Evolutionary conservation across 176 grass and related monocot genomes (phyloP).

Genomic region (Cenchrus fungigraminus): DNA sequence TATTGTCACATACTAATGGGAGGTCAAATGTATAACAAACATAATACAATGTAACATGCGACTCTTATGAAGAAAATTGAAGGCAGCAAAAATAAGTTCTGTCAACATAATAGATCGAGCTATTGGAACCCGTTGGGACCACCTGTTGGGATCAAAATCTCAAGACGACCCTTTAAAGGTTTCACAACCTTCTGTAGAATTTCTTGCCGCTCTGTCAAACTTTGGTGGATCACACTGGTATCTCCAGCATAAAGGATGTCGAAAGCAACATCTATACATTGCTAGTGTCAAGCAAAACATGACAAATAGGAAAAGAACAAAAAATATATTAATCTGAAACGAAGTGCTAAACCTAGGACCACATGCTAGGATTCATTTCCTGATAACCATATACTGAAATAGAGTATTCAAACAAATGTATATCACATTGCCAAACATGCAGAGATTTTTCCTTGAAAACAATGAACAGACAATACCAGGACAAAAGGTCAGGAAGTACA

Average conservation of each 20-base stretch:
- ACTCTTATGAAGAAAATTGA: constrained; percentile 32
- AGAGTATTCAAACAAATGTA: neutral
- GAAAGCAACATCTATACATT: constrained; percentile 87
- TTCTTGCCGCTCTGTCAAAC: constrained; percentile 74
- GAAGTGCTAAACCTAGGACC: constrained; percentile 7
- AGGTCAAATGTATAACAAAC: neutral
- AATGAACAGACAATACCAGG: constrained; percentile 10
- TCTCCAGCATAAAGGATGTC: constrained; percentile 96
- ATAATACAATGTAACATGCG: constrained; percentile 4
- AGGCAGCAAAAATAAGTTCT: constrained; percentile 17
- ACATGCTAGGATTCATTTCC: constrained; percentile 21
- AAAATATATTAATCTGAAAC: constrained; percentile 25
- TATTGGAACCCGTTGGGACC: constrained; percentile 40
- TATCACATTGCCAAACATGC: constrained; percentile 3
- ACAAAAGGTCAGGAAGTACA: constrained; percentile 25
- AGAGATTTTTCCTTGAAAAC: neutral
- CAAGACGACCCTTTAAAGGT: constrained; percentile 79
- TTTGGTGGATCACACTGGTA: constrained; percentile 94
- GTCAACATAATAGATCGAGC: constrained; percentile 18
- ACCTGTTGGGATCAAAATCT: constrained; percentile 81
- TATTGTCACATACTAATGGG: constrained; percentile 17
- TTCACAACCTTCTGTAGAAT: constrained; percentile 75
- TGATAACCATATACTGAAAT: constrained; percentile 21
- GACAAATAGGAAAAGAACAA: constrained; percentile 10
- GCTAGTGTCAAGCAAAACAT: constrained; percentile 63